phyloP scores from a whole-genome alignment of 2,329 filamentous ascomycete genomes.

The Fonsecaea erecta region DNA sequence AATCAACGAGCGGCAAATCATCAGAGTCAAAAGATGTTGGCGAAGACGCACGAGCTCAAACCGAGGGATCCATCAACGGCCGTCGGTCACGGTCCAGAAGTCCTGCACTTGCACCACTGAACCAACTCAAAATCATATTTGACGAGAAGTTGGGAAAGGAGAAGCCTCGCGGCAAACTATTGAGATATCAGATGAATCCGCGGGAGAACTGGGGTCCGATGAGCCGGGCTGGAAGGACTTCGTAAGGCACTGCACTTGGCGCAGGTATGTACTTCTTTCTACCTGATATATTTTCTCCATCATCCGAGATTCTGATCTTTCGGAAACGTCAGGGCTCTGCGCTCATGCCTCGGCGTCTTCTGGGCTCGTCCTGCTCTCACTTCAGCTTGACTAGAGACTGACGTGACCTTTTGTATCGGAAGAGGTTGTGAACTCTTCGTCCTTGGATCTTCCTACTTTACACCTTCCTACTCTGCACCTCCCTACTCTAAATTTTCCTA shows the following conservation, averaged over 20 bases:
- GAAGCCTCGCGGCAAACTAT: constrained; percentile 68
- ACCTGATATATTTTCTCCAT: neutral
- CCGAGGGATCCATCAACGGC: neutral
- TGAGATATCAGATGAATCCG: constrained; percentile 89
- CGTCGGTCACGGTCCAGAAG: constrained; percentile 31
- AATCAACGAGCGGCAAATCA: constrained; percentile 26
- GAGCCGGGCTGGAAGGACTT: constrained; percentile 48
- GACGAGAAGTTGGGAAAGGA: constrained; percentile 78
- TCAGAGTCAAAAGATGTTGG: constrained; percentile 36
- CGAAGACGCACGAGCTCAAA: neutral
- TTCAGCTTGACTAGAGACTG: neutral
- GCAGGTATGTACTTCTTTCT: neutral
- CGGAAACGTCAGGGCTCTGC: neutral
- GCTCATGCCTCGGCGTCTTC: neutral
- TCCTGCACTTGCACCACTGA: constrained; percentile 38
- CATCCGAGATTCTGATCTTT: neutral
- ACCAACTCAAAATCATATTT: constrained; percentile 70
- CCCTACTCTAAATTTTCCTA: no score
- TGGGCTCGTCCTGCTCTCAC: neutral
- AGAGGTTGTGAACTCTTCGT: no score
- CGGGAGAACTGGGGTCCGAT: constrained; percentile 93
- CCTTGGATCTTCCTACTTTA: neutral
- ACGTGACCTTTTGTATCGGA: neutral
- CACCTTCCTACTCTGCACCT: no score
- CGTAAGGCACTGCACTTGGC: neutral